These are phyloP conservation scores for Epichloe baconii DNA, from an alignment of 2,329 filamentous ascomycete species.

Conservation along the genomic window DNA sequence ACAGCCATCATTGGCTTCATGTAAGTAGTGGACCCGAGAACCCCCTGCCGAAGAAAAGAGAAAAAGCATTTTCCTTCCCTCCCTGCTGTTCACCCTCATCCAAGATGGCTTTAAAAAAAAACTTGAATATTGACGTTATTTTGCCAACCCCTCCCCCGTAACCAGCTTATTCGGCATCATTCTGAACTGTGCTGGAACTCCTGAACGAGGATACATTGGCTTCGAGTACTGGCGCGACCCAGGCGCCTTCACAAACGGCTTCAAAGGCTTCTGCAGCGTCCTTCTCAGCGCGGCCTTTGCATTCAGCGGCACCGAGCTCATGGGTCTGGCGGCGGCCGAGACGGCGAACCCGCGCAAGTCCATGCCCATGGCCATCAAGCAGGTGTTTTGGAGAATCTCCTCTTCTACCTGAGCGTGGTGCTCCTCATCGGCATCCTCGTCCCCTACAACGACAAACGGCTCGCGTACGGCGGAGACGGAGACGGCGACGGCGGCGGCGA, in stretches of 20 bases:
- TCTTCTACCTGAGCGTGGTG: slow-evolving; percentile 12
- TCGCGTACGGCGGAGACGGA: slow-evolving; percentile 4
- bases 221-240: slow-evolving; percentile 12
- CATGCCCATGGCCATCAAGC: slow-evolving; percentile 13
- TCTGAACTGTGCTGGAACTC: slow-evolving; percentile 11
- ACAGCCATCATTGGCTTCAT: slow-evolving; percentile 79
- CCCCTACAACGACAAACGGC: slow-evolving; percentile 9
- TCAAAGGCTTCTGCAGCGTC: slow-evolving; percentile 13
- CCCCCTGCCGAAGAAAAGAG: no score
- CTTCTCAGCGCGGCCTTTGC: slow-evolving; percentile 10
- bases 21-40: slow-evolving; percentile 30
- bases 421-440: slow-evolving; percentile 13
- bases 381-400: slow-evolving; percentile 13
- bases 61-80: no score
- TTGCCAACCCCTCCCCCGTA: background rate
- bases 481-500: background rate
- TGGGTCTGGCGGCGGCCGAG: slow-evolving; percentile 14
- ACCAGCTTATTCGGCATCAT: slow-evolving; percentile 10
- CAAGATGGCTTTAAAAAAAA: no score
- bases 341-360: slow-evolving; percentile 12
- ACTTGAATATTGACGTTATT: background rate
- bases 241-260: slow-evolving; percentile 11
- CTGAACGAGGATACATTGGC: slow-evolving; percentile 10
- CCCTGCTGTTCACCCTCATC: no score
- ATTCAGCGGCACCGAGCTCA: slow-evolving; percentile 12